Conservation (phyloP, 495 filamentous ascomycete genomes). For the Neurospora sp. region DNA sequence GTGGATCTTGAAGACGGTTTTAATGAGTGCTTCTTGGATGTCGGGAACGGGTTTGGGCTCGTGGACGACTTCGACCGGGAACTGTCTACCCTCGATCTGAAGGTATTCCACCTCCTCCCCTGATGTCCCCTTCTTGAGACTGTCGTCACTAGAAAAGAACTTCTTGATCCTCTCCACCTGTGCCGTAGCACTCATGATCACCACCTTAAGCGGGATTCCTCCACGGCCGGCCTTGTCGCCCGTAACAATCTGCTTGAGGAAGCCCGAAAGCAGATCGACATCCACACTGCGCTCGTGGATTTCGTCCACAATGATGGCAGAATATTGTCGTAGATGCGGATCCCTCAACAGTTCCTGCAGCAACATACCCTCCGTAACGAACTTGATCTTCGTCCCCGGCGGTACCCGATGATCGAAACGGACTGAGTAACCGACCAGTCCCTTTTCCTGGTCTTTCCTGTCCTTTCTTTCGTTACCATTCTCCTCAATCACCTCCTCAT, state of each 20-base stretch:
- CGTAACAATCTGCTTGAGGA: constrained; percentile 63
- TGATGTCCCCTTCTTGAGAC: neutral
- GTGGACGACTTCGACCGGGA: constrained; percentile 72
- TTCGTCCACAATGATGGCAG: constrained; percentile 87
- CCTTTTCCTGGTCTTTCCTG: constrained; percentile 36
- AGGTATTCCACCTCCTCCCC: constrained; percentile 37
- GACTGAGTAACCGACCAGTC: constrained; percentile 84
- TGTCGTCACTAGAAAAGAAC: constrained; percentile 51
- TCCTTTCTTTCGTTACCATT: constrained; percentile 29
- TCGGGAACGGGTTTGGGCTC: constrained; percentile 68
- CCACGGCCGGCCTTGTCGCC: constrained; percentile 50
- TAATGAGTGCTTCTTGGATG: constrained; percentile 71
- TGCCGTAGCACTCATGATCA: constrained; percentile 95
- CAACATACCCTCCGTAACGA: constrained; percentile 92
- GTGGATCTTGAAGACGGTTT: constrained; percentile 82
- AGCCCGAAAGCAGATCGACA: constrained; percentile 82
- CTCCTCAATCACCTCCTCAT: neutral
- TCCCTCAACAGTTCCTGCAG: constrained; percentile 89
- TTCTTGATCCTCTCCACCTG: constrained; percentile 66
- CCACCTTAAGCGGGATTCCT: constrained; percentile 69
- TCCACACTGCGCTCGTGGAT: constrained; percentile 97
- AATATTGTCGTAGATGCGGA: constrained; percentile 73
- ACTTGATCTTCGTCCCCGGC: constrained; percentile 70
- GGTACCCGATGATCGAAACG: constrained; percentile 80
- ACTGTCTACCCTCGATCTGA: constrained; percentile 80